Base-by-base conservation (phyloP, 2,329 filamentous ascomycete species). In the Dothiorella sarmentorum region DNA sequence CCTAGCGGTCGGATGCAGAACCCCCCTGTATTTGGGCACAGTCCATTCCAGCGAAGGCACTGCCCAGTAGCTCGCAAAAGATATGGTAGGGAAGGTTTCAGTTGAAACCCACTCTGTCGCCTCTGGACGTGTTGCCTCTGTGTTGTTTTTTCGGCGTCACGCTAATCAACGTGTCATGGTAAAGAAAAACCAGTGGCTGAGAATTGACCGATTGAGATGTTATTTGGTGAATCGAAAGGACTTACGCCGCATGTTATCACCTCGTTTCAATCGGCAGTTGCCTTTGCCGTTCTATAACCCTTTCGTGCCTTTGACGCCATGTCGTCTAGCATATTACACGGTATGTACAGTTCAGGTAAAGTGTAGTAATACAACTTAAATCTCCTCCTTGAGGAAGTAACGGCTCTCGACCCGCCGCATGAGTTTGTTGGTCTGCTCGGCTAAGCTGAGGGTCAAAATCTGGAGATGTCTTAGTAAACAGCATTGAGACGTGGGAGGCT, bases 361-460 rank as follows among this genome's bases (percentile, higher is more conserved):
- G 37, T 42, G n/a, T 40, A 29, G 15, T 56, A 24, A 61, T 73
- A 83, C 66, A 82, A 69, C 62, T 75, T 77, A 20, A 75, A 76
- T 62, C 76, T 77, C 31, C 77, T 57, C 5, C 74, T 73, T 18
- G 77, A 10, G 80, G 75, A 20, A 84, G 68, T 60, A 86, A 20
- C 78, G 75, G 63, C 81, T 76, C 75, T 99, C 94, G 31, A 96
- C 75, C 72, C 84, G 88, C 64, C 88, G 83, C 78, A 99, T 86
- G 56, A 95, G 75, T 80, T 96, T 97, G 76, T 95, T 97, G 9
- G 94, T 97, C 78, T 99, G 94, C 77, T 99, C 94, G 3, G 94
- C 94, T 69, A 99, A 80, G 63, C 87, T 94, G 65, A 99, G 82
- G 0, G 93, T 99, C 65, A 97, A 76, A 71, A 97, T 91, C 82